Conservation (phyloP, 257 asterid species). For the Anisodus acutangulus region DNA sequence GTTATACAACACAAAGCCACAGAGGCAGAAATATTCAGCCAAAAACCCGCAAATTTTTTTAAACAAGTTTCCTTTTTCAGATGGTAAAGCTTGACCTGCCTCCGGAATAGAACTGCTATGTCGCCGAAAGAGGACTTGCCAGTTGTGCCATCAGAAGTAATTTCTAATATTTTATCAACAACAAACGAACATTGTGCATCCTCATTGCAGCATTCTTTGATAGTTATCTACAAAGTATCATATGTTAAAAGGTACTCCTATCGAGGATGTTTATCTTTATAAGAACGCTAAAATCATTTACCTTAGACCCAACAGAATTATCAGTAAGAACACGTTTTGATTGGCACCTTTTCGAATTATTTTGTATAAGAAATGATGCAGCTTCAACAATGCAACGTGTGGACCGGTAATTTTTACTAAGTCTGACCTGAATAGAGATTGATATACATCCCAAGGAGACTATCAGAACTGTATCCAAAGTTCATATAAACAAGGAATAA, state of each 20-base stretch:
- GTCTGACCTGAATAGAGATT: conserved; percentile 67
- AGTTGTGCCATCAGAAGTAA: conserved; percentile 69
- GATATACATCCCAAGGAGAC: neutral
- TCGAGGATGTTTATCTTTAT: neutral
- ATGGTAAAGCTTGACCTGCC: conserved; percentile 73
- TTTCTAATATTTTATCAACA: conserved; percentile 86
- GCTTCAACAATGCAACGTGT: conserved; percentile 95
- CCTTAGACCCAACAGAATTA: conserved; percentile 91
- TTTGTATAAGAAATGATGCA: conserved; percentile 79
- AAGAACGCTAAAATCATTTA: conserved; percentile 33
- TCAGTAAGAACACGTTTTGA: conserved; percentile 74
- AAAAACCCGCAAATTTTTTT: conserved; percentile 11
- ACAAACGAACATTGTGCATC: conserved; percentile 91
- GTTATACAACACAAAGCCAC: conserved; percentile 39
- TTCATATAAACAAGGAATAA: conserved; percentile 10
- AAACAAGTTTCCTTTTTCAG: conserved; percentile 33
- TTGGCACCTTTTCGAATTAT: conserved; percentile 70
- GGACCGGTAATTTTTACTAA: conserved; percentile 84
- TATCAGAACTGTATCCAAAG: neutral
- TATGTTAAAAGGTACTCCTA: conserved; percentile 21
- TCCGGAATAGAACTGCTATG: conserved; percentile 87
- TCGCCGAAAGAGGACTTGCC: conserved; percentile 64
- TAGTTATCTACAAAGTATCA: conserved; percentile 59
- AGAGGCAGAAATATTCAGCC: conserved; percentile 16
- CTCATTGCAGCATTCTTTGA: conserved; percentile 92